Base-by-base conservation (phyloP, 1,284 basidiomycete species). In the Hortiboletus rubellus region DNA sequence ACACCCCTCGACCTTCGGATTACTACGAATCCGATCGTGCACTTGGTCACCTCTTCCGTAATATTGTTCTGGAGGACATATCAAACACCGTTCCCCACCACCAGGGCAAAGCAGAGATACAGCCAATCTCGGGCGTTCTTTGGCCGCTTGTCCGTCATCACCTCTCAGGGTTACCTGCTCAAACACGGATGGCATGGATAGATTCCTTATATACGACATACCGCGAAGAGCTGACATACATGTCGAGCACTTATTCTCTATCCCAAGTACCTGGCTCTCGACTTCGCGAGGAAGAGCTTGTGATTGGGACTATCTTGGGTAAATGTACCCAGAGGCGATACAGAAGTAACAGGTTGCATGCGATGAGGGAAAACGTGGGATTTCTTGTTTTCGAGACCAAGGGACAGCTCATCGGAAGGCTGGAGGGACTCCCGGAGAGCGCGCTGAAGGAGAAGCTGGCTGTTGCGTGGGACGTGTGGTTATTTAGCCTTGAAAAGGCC, bases 11-110 rank as follows among this genome's bases (percentile, higher is more conserved):
- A 17, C 66, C 78, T 36, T 82, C 79, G 2, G 87, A 90, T 64
- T 90, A 86, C 70, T 92, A 92, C 66, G 74, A 78, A 50, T 91
- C 88, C 2, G 75, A 74, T 44, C 81, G 85, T 24, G 89, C 87
- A 0, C 76, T 91, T 7, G 89, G 89, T 4, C 71, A 81, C 41
- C 76, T 92, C 50, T 92, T 80, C 70, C 85, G 90, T 11, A 77
- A 74, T 15, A 84, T 91, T 59, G 67, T 67, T 15, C 71, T 89
- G 7, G 75, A 80, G 18, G 76, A 79, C 33, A 53, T 61, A 18
- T 73, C 75, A 9, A 67, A 71, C 15, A 60, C 67, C 2, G 62
- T 68, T 31, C 56, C 68, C 24, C 60, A 59, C 8, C 57, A 54
- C 7, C 61, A 60, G 15, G n/a, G 8, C 37, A 51, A 57, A 12